Evolutionary conservation across 2,329 filamentous ascomycete species (phyloP), one percentile per base, ranked within the genome.

Genomic region (Penicillium psychrosexuale): DNA sequence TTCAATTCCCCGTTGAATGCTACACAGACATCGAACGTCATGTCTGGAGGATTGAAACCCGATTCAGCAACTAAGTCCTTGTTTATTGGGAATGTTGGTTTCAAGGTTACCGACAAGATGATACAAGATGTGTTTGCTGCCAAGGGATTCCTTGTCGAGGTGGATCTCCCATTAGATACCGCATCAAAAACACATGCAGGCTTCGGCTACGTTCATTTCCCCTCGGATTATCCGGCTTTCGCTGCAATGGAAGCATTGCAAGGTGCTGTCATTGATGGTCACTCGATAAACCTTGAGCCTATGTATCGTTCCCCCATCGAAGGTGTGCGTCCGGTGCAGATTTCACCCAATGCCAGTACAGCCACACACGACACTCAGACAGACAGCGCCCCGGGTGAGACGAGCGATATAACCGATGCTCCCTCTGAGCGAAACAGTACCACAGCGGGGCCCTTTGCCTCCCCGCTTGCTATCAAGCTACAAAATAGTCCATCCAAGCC

Each of bases 81-180:
- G 28, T 76, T 77, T 50, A 68, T 77, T 47, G 72, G 74, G 3
- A 75, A 75, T 52, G 60, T 76, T n/a, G 70, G 71, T 9, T 70
- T 67, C 51, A 65, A 67, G n/a, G 73, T 73, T 17, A 72, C 67
- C 22, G 69, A 71, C 47, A 64, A 61, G 42, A 70, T 67, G 47
- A 67, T 77, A 19, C 59, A 60, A 51, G 66, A 72, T 53, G 70
- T 74, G 8, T 73, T 77, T 56, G 64, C 67, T 37, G 68, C 70
- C 3, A 68, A 70, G 48, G 72, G 72, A 0, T 75, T 74, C 44
- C 53, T 72, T 27, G 71, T 70, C 22, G 58, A 67, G 15, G 72
- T 75, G 15, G 60, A 70, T 44, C 62, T 77, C 37, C 68, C 72
- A 1, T 58, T 65, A 34, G 73, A 75, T 53, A 59, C 64, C 12